These are phyloP conservation scores for Golubevia pallescens DNA, from an alignment of 1,284 basidiomycete genomes.

Conservation along the genomic window DNA sequence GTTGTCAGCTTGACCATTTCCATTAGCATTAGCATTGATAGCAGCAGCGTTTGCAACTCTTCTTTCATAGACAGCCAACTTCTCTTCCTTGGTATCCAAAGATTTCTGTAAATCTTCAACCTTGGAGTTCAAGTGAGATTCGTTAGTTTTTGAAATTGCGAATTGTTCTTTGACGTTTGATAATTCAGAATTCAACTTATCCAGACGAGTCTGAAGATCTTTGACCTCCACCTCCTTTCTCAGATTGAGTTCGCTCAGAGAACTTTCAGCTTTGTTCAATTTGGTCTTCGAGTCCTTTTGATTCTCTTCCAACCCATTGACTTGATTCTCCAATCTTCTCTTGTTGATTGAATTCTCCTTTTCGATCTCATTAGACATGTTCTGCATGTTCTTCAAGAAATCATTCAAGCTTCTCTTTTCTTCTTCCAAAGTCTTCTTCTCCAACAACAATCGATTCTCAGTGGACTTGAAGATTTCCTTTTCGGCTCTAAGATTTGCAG, in stretches of 20 bases:
- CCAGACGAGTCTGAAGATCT: slow-evolving; percentile 76
- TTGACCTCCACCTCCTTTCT: slow-evolving; percentile 84
- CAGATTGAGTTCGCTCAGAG: slow-evolving; percentile 74
- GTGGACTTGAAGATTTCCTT: slow-evolving; percentile 69
- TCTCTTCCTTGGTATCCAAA: slow-evolving; percentile 78
- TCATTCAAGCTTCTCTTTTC: slow-evolving; percentile 85
- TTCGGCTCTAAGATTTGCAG: slow-evolving; percentile 83
- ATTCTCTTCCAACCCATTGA: slow-evolving; percentile 71
- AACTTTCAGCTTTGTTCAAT: slow-evolving; percentile 79
- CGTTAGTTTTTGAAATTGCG: slow-evolving; percentile 78
- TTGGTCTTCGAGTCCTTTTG: slow-evolving; percentile 78
- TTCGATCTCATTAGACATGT: slow-evolving; percentile 86
- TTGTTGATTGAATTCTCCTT: slow-evolving; percentile 80
- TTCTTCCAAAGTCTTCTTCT: slow-evolving; percentile 78
- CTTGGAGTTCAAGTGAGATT: slow-evolving; percentile 78
- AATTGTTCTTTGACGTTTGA: slow-evolving; percentile 76
- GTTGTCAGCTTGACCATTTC: slow-evolving; percentile 22
- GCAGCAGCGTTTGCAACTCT: slow-evolving; percentile 66
- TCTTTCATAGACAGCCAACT: slow-evolving; percentile 83
- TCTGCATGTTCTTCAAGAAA: slow-evolving; percentile 83
- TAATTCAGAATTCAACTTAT: slow-evolving; percentile 75
- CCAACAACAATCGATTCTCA: slow-evolving; percentile 72
- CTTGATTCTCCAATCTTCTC: slow-evolving; percentile 77
- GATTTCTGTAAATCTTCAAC: slow-evolving; percentile 76
- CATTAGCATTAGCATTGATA: slow-evolving; percentile 6